Percentiles rank a stretch among this genome's conserved stretches.
phyloP scores from a whole-genome alignment of 768 basidiomycete genomes.

The Suillus luteus region DNA sequence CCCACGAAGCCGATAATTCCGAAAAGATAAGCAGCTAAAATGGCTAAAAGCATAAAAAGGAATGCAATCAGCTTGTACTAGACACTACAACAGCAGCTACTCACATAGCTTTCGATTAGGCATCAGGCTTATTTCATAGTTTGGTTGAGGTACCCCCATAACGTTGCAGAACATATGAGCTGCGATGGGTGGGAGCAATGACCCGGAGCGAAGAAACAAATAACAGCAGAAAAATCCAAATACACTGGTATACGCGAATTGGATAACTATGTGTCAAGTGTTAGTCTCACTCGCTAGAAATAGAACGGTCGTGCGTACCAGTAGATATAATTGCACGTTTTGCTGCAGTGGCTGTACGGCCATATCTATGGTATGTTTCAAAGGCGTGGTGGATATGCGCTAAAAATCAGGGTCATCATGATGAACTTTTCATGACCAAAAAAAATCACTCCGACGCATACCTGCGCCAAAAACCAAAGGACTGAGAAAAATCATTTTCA shows the following conservation, averaged over 20 bases:
- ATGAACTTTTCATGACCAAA: not conserved
- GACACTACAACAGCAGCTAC: slow-evolving; percentile 28
- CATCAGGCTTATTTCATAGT: slow-evolving; percentile 53
- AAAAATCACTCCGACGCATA: slow-evolving; percentile 36
- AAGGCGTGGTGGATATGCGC: slow-evolving; percentile 93
- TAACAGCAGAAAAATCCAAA: slow-evolving; percentile 90
- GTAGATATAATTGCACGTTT: slow-evolving; percentile 58
- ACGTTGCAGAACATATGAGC: slow-evolving; percentile 93
- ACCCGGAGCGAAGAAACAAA: slow-evolving; percentile 84
- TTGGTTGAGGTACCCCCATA: slow-evolving; percentile 84
- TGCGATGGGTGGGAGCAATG: slow-evolving; percentile 72
- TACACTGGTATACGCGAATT: slow-evolving; percentile 86
- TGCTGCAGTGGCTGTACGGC: slow-evolving; percentile 64
- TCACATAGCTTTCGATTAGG: slow-evolving; percentile 54
- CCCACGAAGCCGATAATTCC: slow-evolving; percentile 63
- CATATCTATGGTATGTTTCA: slow-evolving; percentile 79
- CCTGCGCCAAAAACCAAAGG: slow-evolving; percentile 91
- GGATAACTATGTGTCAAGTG: slow-evolving; percentile 60
- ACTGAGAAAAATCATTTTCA: slow-evolving; percentile 71
- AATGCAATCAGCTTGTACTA: slow-evolving; percentile 13
- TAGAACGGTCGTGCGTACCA: slow-evolving; percentile 40
- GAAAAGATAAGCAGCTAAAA: slow-evolving; percentile 53
- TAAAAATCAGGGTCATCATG: slow-evolving; percentile 30
- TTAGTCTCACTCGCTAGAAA: not conserved
- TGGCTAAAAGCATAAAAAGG: slow-evolving; percentile 41